A percentile compares a stretch with the other conserved stretches of the same genome.
Conservation (phyloP, 352 stramenopile genomes). For the Pythium oligandrum region DNA sequence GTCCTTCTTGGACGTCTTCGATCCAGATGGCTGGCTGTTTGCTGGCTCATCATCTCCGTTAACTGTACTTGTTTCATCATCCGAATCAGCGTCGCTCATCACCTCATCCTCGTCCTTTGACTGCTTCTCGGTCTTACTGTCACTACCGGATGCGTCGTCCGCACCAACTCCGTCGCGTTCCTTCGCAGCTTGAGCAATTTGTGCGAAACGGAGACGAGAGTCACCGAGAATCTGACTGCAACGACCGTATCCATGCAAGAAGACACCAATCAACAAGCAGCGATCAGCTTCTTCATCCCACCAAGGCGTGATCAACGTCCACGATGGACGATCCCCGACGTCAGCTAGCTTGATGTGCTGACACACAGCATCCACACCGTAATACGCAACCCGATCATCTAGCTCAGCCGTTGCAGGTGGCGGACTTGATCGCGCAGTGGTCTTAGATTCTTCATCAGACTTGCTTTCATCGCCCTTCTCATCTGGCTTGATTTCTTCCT, state of each 20-base stretch:
- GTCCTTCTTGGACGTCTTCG: conserved; percentile 19
- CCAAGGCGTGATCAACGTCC: conserved; percentile 82
- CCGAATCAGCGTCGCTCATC: conserved; percentile 31
- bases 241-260: conserved; percentile 81
- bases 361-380: conserved; percentile 65
- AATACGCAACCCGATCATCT: conserved; percentile 65
- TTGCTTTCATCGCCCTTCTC: conserved; percentile 7
- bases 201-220: conserved; percentile 61
- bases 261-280: conserved; percentile 77
- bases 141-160: background rate
- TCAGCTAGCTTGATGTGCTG: conserved; percentile 58
- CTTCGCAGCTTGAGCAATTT: conserved; percentile 51
- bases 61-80: conserved; percentile 36
- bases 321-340: conserved; percentile 67
- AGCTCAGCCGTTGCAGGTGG: conserved; percentile 42
- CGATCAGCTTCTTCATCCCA: conserved; percentile 80
- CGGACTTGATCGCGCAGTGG: conserved; percentile 6
- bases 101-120: conserved; percentile 2
- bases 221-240: conserved; percentile 80
- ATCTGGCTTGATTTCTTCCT: conserved; percentile 14
- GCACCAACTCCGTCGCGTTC: conserved; percentile 7
- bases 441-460: background rate
- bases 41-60: conserved; percentile 27
- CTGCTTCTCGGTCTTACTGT: background rate
- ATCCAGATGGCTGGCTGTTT: conserved; percentile 17